These are phyloP conservation scores for Diutina scorzettiae DNA, from an alignment of 1,139 yeast species.

Conservation along the genomic window DNA sequence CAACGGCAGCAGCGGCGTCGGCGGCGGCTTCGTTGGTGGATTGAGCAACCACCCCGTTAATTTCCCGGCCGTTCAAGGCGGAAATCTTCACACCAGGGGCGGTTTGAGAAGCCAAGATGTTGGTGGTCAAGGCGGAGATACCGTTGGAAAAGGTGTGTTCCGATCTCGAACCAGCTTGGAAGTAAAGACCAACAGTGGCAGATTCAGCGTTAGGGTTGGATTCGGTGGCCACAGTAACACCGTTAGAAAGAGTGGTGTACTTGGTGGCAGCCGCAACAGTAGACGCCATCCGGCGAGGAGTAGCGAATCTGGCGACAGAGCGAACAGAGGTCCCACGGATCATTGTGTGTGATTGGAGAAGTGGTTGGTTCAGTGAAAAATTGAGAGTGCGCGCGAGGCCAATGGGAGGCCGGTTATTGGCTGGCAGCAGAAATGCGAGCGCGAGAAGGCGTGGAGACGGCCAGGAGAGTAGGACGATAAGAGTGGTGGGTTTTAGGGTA, in stretches of 20 bases:
- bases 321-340: slow-evolving; percentile 29
- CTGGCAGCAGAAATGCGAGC: neutral
- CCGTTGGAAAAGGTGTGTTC: slow-evolving; percentile 77
- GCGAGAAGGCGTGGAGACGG: too few relatives aligned
- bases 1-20: slow-evolving; percentile 30
- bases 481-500: too few relatives aligned
- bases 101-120: slow-evolving; percentile 30
- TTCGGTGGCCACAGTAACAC: slow-evolving; percentile 63
- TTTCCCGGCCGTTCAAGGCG: slow-evolving; percentile 37
- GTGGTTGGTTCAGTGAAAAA: slow-evolving; percentile 3
- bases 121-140: slow-evolving; percentile 53
- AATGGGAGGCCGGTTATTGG: slow-evolving; percentile 2
- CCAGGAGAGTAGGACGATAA: too few relatives aligned
- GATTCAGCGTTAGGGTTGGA: slow-evolving; percentile 41
- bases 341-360: slow-evolving; percentile 12
- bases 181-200: slow-evolving; percentile 56
- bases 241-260: slow-evolving; percentile 61
- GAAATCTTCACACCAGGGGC: slow-evolving; percentile 36
- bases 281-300: slow-evolving; percentile 44
- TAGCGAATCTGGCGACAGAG: slow-evolving; percentile 18
- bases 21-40: slow-evolving; percentile 31
- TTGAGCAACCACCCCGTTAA: slow-evolving; percentile 42
- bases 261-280: slow-evolving; percentile 50
- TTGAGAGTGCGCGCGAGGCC: slow-evolving; percentile 5
- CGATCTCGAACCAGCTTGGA: slow-evolving; percentile 67